These are phyloP conservation scores for Suillus hirtellus DNA, from an alignment of 768 basidiomycete genomes.

Conservation along the genomic window DNA sequence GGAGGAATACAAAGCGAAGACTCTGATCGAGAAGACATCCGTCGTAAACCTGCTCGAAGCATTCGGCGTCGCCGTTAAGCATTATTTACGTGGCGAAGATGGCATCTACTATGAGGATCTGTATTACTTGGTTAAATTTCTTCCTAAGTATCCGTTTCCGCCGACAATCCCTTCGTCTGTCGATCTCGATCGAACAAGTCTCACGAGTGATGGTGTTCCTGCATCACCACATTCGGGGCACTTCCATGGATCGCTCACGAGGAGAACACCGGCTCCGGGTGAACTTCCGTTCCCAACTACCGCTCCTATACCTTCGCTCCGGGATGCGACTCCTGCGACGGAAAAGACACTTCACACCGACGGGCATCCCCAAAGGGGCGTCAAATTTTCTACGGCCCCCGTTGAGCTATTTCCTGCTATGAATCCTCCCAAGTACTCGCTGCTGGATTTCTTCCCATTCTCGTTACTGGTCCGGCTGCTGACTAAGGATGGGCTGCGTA, in stretches of 20 bases:
- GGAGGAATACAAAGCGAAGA: constrained; percentile 44
- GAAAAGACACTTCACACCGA: constrained; percentile 15
- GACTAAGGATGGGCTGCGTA: constrained; percentile 44
- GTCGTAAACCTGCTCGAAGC: constrained; percentile 68
- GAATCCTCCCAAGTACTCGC: constrained; percentile 57
- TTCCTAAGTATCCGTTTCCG: constrained; percentile 64
- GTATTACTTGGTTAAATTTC: constrained; percentile 69
- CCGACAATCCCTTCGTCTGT: constrained; percentile 44
- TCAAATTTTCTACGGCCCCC: constrained; percentile 17
- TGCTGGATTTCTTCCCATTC: constrained; percentile 72
- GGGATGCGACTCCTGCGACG: constrained; percentile 13
- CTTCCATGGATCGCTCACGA: constrained; percentile 6
- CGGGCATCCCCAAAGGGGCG: constrained; percentile 6
- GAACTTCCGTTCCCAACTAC: constrained; percentile 34
- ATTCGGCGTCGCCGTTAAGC: constrained; percentile 65
- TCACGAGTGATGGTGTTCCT: constrained; percentile 3
- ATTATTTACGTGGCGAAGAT: constrained; percentile 63
- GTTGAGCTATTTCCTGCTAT: constrained; percentile 57
- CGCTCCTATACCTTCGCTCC: constrained; percentile 19
- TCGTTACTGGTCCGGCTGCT: constrained; percentile 54
- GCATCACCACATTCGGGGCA: constrained; percentile 14
- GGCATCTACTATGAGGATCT: constrained; percentile 44
- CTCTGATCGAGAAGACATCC: constrained; percentile 67
- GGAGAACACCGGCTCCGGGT: constrained; percentile 16
- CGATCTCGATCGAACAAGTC: constrained; percentile 24